Base-by-base conservation (phyloP, 2,329 filamentous ascomycete species). In the Ascochyta pisi region DNA sequence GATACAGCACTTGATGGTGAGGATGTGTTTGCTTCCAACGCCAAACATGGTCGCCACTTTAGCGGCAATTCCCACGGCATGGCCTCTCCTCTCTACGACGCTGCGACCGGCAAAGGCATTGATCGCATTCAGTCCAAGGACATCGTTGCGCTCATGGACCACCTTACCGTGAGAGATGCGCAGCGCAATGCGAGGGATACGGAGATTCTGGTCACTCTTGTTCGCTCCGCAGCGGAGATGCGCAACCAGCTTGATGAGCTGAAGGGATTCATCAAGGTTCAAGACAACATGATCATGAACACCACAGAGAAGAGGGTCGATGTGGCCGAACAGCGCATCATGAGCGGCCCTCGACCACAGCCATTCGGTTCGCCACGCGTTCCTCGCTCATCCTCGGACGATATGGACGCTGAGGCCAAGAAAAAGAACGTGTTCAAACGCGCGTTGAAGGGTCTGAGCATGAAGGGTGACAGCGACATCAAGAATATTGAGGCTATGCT, bases 121-220 rank as follows among this genome's bases (percentile, higher is more conserved):
- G 93, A 98, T 64, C 85, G 89, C 43, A 98, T 99, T 47, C 89
- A 98, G 73, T 96, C 92, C 41, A 95, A 96, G 78, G 95, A 99
- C 70, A 96, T 99, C 67, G 90, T 99, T 61, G 92, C 94, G 23
- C 81, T 99, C 58, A 99, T 99, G 95, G 94, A 99, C 73, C 95
- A 99, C 76, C 87, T 99, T 60, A 98, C 96, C 73, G 95, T 98
- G 61, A 89, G 95, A 33, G 95, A 99, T 78, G 95, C 94, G 37
- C 94, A 98, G 78, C 89, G 95, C 57, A 98, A 95, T 76, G 95
- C 95, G 41, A 86, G 95, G 40, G 95, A 99, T 69, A 98, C 95
- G 0, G 95, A 99, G 76, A 97, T 99, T 51, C 82, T 99, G 16
- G 91, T 97, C 42, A 94, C 95, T 0, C 85, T 99, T 29, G 95